Evolutionary conservation across 2,329 filamentous ascomycete species (phyloP).

Genomic region (Graphilbum ipis-grandicollis): DNA sequence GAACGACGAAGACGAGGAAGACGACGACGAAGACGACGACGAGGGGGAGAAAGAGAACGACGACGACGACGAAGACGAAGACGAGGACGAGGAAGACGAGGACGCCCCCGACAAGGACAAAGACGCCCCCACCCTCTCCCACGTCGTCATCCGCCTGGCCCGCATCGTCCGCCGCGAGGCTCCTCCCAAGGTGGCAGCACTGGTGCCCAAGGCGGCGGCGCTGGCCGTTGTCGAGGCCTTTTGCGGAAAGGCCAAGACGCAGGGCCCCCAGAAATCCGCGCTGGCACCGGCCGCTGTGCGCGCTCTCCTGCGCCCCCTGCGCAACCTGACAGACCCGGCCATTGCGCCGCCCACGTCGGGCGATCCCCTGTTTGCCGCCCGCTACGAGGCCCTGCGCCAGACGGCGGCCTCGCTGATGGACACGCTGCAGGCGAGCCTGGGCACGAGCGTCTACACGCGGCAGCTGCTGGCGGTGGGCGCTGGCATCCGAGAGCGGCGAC

Average conservation of each 20-base stretch:
- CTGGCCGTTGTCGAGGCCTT: constrained; percentile 60
- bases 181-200: constrained; percentile 40
- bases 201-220: constrained; percentile 59
- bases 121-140: constrained; percentile 17
- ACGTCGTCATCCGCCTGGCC: constrained; percentile 63
- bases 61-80: background rate
- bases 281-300: too few relatives aligned
- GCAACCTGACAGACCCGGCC: constrained; percentile 67
- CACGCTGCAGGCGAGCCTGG: constrained; percentile 68
- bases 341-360: constrained; percentile 56
- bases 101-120: constrained; percentile 3
- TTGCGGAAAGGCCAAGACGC: constrained; percentile 30
- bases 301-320: constrained; percentile 41
- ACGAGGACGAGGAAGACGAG: constrained; percentile 10
- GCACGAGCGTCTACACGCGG: constrained; percentile 61
- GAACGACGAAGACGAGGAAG: constrained; percentile 19
- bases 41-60: background rate
- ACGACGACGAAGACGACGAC: background rate
- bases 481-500: constrained; percentile 51
- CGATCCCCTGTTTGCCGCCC: constrained; percentile 50
- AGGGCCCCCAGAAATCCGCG: too few relatives aligned
- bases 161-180: constrained; percentile 64
- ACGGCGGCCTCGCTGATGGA: constrained; percentile 66
- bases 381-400: constrained; percentile 52
- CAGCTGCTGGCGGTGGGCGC: constrained; percentile 57